A percentile compares a stretch with the other conserved stretches of the same genome.
Evolutionary conservation across 1,284 basidiomycete species (phyloP).

Genomic region (Chiua sp.): DNA sequence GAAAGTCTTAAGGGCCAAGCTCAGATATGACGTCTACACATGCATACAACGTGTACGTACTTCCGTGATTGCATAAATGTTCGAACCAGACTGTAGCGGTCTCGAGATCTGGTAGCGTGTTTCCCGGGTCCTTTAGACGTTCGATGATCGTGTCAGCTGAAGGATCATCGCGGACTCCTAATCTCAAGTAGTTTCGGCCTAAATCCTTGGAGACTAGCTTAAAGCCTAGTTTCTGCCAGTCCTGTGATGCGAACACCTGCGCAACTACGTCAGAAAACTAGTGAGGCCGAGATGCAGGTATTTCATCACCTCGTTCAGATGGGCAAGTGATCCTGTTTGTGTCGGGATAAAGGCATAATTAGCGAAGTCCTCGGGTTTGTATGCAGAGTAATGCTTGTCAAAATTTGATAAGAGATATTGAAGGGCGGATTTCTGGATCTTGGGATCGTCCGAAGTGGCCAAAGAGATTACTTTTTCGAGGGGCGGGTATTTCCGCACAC

Average conservation of each 20-base stretch:
- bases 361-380: conserved; percentile 21
- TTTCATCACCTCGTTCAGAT: conserved; percentile 16
- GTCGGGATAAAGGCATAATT: conserved; percentile 28
- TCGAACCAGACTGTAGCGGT: conserved; percentile 23
- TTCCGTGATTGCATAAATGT: conserved; percentile 20
- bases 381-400: conserved; percentile 17
- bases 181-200: conserved; percentile 5
- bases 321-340: neutral
- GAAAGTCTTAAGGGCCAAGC: conserved; percentile 5
- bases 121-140: conserved; percentile 2
- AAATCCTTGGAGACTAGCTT: conserved; percentile 8
- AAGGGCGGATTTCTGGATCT: conserved; percentile 15
- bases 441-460: conserved; percentile 13
- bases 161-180: conserved; percentile 27
- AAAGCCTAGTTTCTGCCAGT: conserved; percentile 31
- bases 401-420: conserved; percentile 25
- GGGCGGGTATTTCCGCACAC: conserved; percentile 19
- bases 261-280: neutral
- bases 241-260: conserved; percentile 26
- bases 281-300: neutral
- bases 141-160: conserved; percentile 19
- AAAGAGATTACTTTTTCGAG: conserved; percentile 21
- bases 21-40: conserved; percentile 1
- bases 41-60: conserved; percentile 14
- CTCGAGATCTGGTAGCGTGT: conserved; percentile 3